Percentiles rank a stretch among this genome's conserved stretches.
phyloP scores from a whole-genome alignment of 768 basidiomycete genomes.

The Termitomyces eurrhizus region DNA sequence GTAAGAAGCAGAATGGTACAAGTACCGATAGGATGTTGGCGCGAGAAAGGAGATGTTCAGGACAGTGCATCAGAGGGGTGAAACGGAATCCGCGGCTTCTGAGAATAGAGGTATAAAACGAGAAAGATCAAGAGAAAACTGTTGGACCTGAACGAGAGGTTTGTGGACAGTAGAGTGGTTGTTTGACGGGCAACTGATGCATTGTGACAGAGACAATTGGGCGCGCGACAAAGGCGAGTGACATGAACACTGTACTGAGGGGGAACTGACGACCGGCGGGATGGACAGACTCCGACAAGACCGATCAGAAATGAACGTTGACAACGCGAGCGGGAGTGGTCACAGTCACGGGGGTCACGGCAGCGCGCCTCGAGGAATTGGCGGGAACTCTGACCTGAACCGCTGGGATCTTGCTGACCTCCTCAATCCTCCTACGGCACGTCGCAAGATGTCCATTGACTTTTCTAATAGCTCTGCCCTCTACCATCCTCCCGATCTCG shows the following conservation, averaged over 20 bases:
- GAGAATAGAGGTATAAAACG: conserved; percentile 12
- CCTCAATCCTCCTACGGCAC: conserved; percentile 34
- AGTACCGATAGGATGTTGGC: conserved; percentile 35
- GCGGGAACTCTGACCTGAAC: conserved; percentile 28
- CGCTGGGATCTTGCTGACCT: conserved; percentile 42
- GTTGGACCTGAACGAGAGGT: not conserved
- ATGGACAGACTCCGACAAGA: conserved; percentile 47
- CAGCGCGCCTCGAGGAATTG: conserved; percentile 31
- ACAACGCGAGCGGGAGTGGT: conserved; percentile 20
- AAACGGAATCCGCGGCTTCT: conserved; percentile 19
- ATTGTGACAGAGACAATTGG: not conserved
- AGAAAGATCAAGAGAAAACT: not conserved
- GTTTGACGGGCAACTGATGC: not conserved
- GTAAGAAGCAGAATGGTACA: conserved; percentile 33
- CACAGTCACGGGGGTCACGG: conserved; percentile 24
- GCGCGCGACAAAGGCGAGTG: not conserved
- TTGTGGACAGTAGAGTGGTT: not conserved
- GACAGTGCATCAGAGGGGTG: not conserved
- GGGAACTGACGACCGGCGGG: conserved; percentile 13
- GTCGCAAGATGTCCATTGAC: conserved; percentile 52
- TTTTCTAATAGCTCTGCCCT: conserved; percentile 37
- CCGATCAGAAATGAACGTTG: conserved; percentile 48
- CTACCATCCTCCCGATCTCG: conserved; percentile 55
- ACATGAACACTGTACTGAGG: not conserved
- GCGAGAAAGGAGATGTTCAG: conserved; percentile 17